phyloP scores from a whole-genome alignment of 148 eudicot genomes.

The Amaranthus palmeri region DNA sequence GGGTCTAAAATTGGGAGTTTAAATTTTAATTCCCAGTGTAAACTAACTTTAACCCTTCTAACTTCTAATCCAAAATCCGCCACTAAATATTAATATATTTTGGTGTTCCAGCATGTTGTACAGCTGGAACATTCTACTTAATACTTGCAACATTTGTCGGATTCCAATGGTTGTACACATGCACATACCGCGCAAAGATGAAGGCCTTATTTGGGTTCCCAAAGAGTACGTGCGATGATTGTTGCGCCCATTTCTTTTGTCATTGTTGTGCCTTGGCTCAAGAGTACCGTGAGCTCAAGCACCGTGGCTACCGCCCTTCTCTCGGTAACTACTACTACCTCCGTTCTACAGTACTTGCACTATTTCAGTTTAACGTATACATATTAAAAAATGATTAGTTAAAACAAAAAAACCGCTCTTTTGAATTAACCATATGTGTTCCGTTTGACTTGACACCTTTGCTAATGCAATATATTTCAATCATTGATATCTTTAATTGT shows the following conservation, averaged over 20 bases:
- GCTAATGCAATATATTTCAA: too few relatives aligned
- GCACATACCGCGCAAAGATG: constrained; percentile 32
- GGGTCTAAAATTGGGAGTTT: too few relatives aligned
- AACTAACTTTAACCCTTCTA: too few relatives aligned
- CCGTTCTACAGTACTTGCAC: neutral
- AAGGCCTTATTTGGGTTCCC: constrained; percentile 30
- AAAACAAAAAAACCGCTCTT: neutral
- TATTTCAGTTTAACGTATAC: too few relatives aligned
- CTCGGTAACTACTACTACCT: constrained; percentile 21
- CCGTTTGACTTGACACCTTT: too few relatives aligned
- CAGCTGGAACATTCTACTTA: constrained; percentile 25
- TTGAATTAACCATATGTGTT: neutral
- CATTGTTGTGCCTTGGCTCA: constrained; percentile 37
- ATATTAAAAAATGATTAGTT: neutral
- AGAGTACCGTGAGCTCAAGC: constrained; percentile 40
- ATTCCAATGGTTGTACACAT: constrained; percentile 28
- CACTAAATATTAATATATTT: neutral
- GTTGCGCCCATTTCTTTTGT: constrained; percentile 33
- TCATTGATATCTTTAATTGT: too few relatives aligned
- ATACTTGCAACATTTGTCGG: constrained; percentile 5
- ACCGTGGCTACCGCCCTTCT: constrained; percentile 29
- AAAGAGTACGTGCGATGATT: constrained; percentile 22
- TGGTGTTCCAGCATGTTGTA: constrained; percentile 31
- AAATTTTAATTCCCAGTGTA: too few relatives aligned
- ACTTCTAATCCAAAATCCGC: too few relatives aligned